Percentiles rank a stretch among this genome's conserved stretches.
Conservation (phyloP, 2,329 filamentous ascomycete genomes). For the Huntiella savannae region DNA sequence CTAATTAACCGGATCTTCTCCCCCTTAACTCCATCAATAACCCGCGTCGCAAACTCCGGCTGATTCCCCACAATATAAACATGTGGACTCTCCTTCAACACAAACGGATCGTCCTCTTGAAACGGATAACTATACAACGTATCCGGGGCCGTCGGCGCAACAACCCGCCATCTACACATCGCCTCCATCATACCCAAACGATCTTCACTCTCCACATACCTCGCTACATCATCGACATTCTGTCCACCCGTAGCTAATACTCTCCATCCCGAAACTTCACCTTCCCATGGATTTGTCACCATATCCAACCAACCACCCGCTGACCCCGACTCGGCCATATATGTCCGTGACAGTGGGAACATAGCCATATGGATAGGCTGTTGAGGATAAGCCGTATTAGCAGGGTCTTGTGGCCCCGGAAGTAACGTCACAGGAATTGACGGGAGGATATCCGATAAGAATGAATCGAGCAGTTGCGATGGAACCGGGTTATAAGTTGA, state of each 20-base stretch:
- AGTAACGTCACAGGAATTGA: slow-evolving; percentile 77
- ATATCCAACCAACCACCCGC: slow-evolving; percentile 51
- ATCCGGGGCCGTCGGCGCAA: slow-evolving; percentile 85
- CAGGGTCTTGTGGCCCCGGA: slow-evolving; percentile 68
- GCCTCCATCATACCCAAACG: slow-evolving; percentile 81
- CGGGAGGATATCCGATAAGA: slow-evolving; percentile 63
- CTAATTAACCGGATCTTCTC: slow-evolving; percentile 62
- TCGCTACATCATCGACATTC: slow-evolving; percentile 82
- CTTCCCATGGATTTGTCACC: slow-evolving; percentile 87
- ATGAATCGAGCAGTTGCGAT: slow-evolving; percentile 64
- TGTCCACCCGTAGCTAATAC: slow-evolving; percentile 77
- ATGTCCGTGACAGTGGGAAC: slow-evolving; percentile 59
- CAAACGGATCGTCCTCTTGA: slow-evolving; percentile 80
- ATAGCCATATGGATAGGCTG: slow-evolving; percentile 86
- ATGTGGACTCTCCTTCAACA: slow-evolving; percentile 70
- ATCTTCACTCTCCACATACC: slow-evolving; percentile 66
- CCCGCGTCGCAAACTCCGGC: slow-evolving; percentile 52
- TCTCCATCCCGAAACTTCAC: slow-evolving; percentile 75
- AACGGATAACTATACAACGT: slow-evolving; percentile 95
- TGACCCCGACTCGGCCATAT: slow-evolving; percentile 28
- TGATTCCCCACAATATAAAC: slow-evolving; percentile 82
- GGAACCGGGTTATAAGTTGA: slow-evolving; percentile 73
- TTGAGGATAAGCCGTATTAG: slow-evolving; percentile 77
- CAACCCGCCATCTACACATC: slow-evolving; percentile 80
- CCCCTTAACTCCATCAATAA: slow-evolving; percentile 46